phyloP scores from a whole-genome alignment of 1,139 yeast species.

The Kurtzmaniella quercitrusa region DNA sequence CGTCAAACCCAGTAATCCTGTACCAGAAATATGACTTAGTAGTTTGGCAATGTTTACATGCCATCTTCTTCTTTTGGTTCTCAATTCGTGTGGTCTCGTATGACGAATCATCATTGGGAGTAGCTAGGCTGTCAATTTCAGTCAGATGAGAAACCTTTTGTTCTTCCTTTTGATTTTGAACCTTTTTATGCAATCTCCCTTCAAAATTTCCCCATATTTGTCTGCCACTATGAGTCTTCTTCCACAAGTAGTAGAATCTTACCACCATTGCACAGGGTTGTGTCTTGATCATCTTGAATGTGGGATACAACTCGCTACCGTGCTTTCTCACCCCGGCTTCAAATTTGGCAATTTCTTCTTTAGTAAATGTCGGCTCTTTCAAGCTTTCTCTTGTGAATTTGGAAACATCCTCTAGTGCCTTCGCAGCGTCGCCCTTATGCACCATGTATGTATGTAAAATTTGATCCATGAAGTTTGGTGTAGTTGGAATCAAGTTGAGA shows the following conservation, averaged over 20 bases:
- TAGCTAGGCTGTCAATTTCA: conserved; percentile 42
- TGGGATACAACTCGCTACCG: conserved; percentile 82
- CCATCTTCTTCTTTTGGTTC: conserved; percentile 30
- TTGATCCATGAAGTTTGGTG: conserved; percentile 80
- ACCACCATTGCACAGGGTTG: conserved; percentile 77
- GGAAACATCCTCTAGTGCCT: conserved; percentile 37
- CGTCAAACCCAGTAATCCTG: conserved; percentile 62
- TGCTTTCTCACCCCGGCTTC: conserved; percentile 70
- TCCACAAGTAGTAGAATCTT: conserved; percentile 85
- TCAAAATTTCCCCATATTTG: conserved; percentile 79
- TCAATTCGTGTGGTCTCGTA: conserved; percentile 51
- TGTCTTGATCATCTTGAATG: conserved; percentile 60
- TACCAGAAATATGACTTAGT: conserved; percentile 60
- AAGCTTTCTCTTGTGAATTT: conserved; percentile 53
- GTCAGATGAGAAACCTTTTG: conserved; percentile 11
- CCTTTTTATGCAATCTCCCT: conserved; percentile 60
- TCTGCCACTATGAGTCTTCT: conserved; percentile 74
- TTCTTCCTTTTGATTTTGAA: conserved; percentile 33
- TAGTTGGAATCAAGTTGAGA: conserved; percentile 37
- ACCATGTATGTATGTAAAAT: conserved; percentile 53
- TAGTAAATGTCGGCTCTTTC: conserved; percentile 70
- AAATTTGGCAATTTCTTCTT: conserved; percentile 61
- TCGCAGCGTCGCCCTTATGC: conserved; percentile 42
- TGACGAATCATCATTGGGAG: conserved; percentile 67
- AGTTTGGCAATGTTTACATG: conserved; percentile 66